Evolutionary conservation across 2,329 filamentous ascomycete species (phyloP), one percentile per base, ranked within the genome.

Genomic region (Coniochaeta sp.): DNA sequence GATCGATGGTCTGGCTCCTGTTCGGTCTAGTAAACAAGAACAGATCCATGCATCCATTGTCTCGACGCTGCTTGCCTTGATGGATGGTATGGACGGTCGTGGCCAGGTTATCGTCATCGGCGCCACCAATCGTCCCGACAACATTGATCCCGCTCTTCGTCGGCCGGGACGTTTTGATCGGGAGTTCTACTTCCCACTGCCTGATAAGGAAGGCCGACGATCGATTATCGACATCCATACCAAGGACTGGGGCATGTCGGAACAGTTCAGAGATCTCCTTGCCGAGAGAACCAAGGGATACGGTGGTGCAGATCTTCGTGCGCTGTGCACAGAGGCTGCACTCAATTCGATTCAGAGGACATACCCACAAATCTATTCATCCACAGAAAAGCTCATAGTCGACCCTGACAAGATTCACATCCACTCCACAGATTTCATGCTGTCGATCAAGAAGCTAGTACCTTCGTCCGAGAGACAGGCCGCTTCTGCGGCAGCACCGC

Each of bases 11-110:
- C 81, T 99, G 64, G 95, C 95, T 2, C 96, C 95, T 58, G 95
- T 98, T 36, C 85, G 95, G 67, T 98, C 95, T 14, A 97, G 93
- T 75, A 98, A 98, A 73, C 93, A 98, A 75, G 95, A 99, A 72
- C 95, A 99, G 75, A 98, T 98, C 62, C 95, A 99, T 74, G 92
- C 95, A 6, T 98, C 93, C 2, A 99, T 99, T 64, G 93, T 97
- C 16, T 96, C 93, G 1, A 97, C 93, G 1, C 77, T 97, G n/a
- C 79, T 97, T 62, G 93, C 93, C 0, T 76, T 97, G 68, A 97
- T 97, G 93, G 93, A 97, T 73, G 93, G 93, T 64, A 97, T 97
- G 93, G 93, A 97, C 69, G 93, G 92, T n/a, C 88, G 93, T 71
- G 93, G 93, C 32, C 95, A 99, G 74, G 95, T 99, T 62, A 96